These are phyloP conservation scores for Forsythia suspensa DNA, from an alignment of 257 asterid genomes.

Conservation along the genomic window DNA sequence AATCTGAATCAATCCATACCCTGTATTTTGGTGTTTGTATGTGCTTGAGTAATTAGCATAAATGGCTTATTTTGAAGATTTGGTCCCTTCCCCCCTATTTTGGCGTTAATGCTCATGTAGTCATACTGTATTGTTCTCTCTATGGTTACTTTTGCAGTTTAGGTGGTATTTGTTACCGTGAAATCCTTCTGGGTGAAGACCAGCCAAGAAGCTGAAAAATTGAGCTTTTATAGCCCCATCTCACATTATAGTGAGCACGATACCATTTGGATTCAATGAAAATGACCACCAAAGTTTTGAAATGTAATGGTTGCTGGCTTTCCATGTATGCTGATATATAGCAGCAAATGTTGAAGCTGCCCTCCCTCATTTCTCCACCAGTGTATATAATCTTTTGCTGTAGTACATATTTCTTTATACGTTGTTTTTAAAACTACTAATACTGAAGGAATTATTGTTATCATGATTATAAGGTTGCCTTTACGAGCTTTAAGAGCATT, in stretches of 20 bases:
- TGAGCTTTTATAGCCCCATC: conserved; percentile 19
- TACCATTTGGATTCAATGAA: conserved; percentile 16
- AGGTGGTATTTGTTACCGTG: conserved; percentile 14
- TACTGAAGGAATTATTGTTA: background rate
- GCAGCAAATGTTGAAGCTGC: conserved; percentile 1
- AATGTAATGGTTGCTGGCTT: conserved; percentile 22
- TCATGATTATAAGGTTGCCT: background rate
- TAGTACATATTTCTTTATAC: conserved; percentile 10
- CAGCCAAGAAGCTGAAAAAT: conserved; percentile 16
- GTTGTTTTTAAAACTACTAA: background rate
- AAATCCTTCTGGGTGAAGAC: conserved; percentile 12
- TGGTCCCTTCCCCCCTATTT: background rate
- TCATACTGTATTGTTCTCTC: background rate
- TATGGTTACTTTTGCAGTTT: conserved; percentile 30
- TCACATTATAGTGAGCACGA: conserved; percentile 9
- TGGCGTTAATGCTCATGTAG: background rate
- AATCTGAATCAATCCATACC: background rate
- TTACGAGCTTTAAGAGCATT: background rate
- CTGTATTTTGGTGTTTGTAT: no score
- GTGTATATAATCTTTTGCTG: conserved; percentile 21
- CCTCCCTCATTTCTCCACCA: conserved; percentile 8
- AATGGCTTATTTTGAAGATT: background rate
- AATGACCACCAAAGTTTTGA: conserved; percentile 29
- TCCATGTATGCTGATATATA: conserved; percentile 9
- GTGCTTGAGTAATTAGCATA: background rate